Evolutionary conservation across 139 green algal genomes (phyloP).

Genomic region (Astrephomene gubernaculifera): DNA sequence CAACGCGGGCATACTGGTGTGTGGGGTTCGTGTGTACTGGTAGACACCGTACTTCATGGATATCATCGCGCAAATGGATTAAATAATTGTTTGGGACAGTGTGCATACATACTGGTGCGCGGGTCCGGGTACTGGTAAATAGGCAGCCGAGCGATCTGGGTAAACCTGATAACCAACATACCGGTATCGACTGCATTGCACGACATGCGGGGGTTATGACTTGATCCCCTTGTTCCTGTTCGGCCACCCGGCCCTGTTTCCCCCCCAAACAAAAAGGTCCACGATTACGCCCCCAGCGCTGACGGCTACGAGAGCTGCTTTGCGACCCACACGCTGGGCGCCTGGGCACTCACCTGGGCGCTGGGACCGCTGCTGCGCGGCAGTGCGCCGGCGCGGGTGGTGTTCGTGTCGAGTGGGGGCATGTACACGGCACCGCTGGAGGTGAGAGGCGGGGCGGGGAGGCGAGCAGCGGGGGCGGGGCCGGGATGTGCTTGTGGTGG

Average conservation of each 20-base stretch:
- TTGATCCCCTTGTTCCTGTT: neutral
- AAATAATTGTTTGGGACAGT: too few species aligned
- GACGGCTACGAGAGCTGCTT: constrained; percentile 76
- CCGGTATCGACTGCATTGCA: too few species aligned
- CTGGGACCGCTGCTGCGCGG: constrained; percentile 63
- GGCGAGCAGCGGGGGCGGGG: too few species aligned
- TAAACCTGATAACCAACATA: too few species aligned
- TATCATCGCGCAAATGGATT: too few species aligned
- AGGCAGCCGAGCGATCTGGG: too few species aligned
- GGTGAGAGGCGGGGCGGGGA: neutral
- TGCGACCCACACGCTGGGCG: constrained; percentile 76
- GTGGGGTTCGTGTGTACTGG: neutral
- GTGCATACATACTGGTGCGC: too few species aligned
- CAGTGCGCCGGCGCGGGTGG: constrained; percentile 52
- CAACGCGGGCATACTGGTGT: constrained; percentile 78
- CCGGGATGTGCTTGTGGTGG: too few species aligned
- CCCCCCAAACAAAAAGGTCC: constrained; percentile 56
- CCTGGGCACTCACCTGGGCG: constrained; percentile 65
- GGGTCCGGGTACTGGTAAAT: too few species aligned
- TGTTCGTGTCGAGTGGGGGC: constrained; percentile 74
- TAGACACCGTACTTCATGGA: too few species aligned
- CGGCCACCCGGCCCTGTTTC: neutral
- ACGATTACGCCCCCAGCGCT: constrained; percentile 54
- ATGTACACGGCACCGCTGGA: constrained; percentile 57
- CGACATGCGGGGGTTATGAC: too few species aligned